phyloP scores from a whole-genome alignment of 2,329 filamentous ascomycete species.

The Anthostomella pinea region DNA sequence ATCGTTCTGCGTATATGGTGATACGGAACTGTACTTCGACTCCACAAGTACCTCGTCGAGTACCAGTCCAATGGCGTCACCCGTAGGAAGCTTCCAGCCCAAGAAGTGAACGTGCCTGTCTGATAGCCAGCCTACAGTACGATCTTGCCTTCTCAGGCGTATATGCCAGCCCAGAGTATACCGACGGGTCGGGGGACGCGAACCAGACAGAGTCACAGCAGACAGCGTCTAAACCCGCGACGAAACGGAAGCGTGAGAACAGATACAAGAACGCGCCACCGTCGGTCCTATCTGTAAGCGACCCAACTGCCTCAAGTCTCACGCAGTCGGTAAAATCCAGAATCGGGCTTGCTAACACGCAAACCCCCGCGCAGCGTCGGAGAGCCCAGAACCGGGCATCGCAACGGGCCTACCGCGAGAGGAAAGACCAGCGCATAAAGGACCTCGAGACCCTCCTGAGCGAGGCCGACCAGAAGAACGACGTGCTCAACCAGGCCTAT shows the following conservation, averaged over 20 bases:
- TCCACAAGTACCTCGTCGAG: slow-evolving; percentile 33
- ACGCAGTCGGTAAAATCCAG: too few species aligned
- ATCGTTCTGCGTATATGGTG: slow-evolving; percentile 34
- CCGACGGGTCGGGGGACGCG: slow-evolving; percentile 22
- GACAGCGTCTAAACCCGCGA: slow-evolving; percentile 33
- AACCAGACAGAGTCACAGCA: slow-evolving; percentile 23
- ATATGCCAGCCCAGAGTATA: slow-evolving; percentile 24
- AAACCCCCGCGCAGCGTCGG: slow-evolving; percentile 42
- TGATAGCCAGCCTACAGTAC: slow-evolving; percentile 28
- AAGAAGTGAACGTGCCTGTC: slow-evolving; percentile 1
- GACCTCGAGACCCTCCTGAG: slow-evolving; percentile 58
- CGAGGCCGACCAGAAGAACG: slow-evolving; percentile 53
- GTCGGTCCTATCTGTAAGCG: slow-evolving; percentile 46
- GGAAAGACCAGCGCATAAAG: slow-evolving; percentile 63
- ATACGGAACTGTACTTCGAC: slow-evolving; percentile 37
- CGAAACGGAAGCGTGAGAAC: slow-evolving; percentile 50
- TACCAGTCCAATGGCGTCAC: slow-evolving; percentile 37
- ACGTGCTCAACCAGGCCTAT: slow-evolving; percentile 53
- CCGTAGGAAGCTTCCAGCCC: slow-evolving; percentile 27
- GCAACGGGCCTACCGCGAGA: slow-evolving; percentile 59
- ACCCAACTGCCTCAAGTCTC: too few species aligned
- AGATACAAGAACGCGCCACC: slow-evolving; percentile 52
- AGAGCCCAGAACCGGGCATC: slow-evolving; percentile 60
- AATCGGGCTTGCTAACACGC: slow-evolving; percentile 2
- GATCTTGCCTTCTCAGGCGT: slow-evolving; percentile 29